Percentiles rank a stretch among this genome's conserved stretches.
Evolutionary conservation across 2,329 filamentous ascomycete species (phyloP).

Genomic region (Monilinia polystroma): DNA sequence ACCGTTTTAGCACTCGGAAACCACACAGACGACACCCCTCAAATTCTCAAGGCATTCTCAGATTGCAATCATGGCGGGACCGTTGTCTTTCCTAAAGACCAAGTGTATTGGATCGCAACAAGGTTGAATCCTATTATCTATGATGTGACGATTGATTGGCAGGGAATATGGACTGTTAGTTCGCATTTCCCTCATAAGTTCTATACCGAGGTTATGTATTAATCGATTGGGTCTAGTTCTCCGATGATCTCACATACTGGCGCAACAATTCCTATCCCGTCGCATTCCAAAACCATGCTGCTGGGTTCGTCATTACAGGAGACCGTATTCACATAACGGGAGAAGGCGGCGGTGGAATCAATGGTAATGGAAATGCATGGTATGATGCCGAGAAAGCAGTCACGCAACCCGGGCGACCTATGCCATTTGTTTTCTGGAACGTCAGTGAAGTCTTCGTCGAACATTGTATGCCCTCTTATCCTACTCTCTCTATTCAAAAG

Average conservation of each 20-base stretch:
- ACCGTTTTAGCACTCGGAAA: slow-evolving; percentile 44
- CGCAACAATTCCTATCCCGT: slow-evolving; percentile 53
- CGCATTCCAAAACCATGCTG: slow-evolving; percentile 55
- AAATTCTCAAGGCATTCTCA: slow-evolving; percentile 51
- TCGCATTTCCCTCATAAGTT: not conserved
- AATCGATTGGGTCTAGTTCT: slow-evolving; percentile 41
- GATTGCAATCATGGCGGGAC: slow-evolving; percentile 50
- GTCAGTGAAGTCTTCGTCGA: slow-evolving; percentile 53
- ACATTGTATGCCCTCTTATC: slow-evolving; percentile 41
- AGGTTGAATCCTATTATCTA: slow-evolving; percentile 51
- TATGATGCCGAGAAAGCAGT: slow-evolving; percentile 49
- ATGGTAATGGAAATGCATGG: slow-evolving; percentile 56
- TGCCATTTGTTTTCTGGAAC: slow-evolving; percentile 60
- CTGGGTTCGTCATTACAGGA: slow-evolving; percentile 52
- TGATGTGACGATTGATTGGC: slow-evolving; percentile 53
- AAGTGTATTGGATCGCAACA: slow-evolving; percentile 52
- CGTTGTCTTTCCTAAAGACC: slow-evolving; percentile 50
- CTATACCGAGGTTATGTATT: not conserved
- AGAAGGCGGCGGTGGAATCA: slow-evolving; percentile 52
- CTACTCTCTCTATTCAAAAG: not conserved
- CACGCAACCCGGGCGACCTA: slow-evolving; percentile 52
- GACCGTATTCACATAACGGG: slow-evolving; percentile 52
- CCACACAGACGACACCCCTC: slow-evolving; percentile 50
- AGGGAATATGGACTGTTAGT: slow-evolving; percentile 50
- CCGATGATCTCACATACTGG: slow-evolving; percentile 54